Evolutionary conservation across 495 filamentous ascomycete species (phyloP).

Genomic region (Sordaria brevicollis): DNA sequence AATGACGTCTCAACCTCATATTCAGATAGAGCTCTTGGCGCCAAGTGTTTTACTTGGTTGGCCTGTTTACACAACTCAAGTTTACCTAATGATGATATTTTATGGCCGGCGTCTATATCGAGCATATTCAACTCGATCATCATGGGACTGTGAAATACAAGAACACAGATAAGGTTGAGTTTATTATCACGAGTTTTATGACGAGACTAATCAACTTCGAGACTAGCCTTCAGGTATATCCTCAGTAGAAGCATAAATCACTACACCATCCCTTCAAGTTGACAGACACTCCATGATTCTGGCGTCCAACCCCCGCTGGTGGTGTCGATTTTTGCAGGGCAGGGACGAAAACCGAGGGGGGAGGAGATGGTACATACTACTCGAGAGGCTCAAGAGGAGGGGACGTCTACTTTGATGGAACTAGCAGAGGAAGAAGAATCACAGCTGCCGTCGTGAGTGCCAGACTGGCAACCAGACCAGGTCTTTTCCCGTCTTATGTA

Average conservation of each 20-base stretch:
- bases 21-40: background rate
- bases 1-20: background rate
- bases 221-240: background rate
- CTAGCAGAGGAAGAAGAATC: background rate
- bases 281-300: too few relatives aligned
- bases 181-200: background rate
- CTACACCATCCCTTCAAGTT: background rate
- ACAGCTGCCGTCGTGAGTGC: constrained; percentile 6
- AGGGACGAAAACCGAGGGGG: too few relatives aligned
- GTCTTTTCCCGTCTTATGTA: background rate
- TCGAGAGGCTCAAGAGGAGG: too few relatives aligned
- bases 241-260: background rate
- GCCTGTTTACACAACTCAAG: background rate
- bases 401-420: background rate
- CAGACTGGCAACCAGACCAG: constrained; percentile 1
- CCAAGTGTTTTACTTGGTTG: background rate
- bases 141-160: background rate
- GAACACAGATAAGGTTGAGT: background rate
- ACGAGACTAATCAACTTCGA: background rate
- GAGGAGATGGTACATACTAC: too few relatives aligned
- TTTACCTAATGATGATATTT: background rate
- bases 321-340: too few relatives aligned
- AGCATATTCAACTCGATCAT: background rate
- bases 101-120: background rate
- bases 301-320: too few relatives aligned